A percentile compares a stretch with the other conserved stretches of the same genome.
Evolutionary conservation across 768 basidiomycete genomes (phyloP).

Genomic region (Leccinum variicolor): DNA sequence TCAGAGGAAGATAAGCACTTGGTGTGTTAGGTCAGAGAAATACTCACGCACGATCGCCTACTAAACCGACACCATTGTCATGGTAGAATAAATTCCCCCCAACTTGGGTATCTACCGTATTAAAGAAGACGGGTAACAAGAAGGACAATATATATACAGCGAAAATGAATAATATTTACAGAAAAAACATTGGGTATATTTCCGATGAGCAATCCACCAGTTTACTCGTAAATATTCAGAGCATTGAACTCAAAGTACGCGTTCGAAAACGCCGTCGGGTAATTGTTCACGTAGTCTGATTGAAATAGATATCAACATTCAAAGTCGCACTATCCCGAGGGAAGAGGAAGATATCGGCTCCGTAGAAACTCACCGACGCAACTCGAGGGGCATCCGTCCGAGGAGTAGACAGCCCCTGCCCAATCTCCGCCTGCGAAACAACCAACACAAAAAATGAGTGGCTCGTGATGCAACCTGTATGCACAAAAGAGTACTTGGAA

Average conservation of each 20-base stretch:
- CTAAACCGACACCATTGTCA: not conserved
- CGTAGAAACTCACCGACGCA: conserved; percentile 23
- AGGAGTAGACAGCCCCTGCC: conserved; percentile 22
- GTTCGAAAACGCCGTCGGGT: conserved; percentile 18
- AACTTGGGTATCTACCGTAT: not conserved
- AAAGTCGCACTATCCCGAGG: conserved; percentile 9
- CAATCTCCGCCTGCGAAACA: conserved; percentile 25
- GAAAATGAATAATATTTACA: no score
- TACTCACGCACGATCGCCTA: not conserved
- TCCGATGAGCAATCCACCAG: not conserved
- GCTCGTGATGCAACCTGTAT: not conserved
- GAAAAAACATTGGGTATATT: not conserved
- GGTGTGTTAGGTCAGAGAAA: not conserved
- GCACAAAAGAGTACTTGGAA: not conserved
- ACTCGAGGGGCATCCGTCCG: conserved; percentile 23
- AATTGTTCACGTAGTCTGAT: conserved; percentile 43
- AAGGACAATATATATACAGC: not conserved
- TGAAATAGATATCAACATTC: conserved; percentile 32
- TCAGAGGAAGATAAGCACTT: no score
- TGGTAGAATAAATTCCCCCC: not conserved
- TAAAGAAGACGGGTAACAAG: not conserved
- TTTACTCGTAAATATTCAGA: conserved; percentile 19
- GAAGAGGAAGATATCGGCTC: not conserved
- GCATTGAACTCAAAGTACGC: conserved; percentile 25
- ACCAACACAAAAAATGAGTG: not conserved